phyloP scores from a whole-genome alignment of 1,284 basidiomycete species.

The Cryptococcus depauperatus region DNA sequence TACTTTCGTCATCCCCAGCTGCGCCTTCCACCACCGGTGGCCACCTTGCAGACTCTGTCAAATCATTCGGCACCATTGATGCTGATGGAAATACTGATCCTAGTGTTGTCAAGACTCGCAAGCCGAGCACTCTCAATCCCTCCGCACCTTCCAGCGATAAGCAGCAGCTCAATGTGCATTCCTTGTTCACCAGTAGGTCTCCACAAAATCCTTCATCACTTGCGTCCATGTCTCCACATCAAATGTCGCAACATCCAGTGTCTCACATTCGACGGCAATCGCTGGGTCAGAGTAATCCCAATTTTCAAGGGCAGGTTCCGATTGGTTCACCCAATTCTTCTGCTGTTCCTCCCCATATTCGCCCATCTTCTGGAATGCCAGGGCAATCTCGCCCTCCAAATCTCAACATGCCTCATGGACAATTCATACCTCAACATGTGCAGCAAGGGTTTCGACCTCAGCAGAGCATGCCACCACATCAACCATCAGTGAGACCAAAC shows the following conservation, averaged over 20 bases:
- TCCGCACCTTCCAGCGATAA: conserved; percentile 21
- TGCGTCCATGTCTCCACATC: conserved; percentile 17
- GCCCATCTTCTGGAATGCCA: conserved; percentile 21
- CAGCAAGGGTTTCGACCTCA: conserved; percentile 29
- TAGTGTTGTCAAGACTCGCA: conserved; percentile 36
- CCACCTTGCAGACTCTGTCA: conserved; percentile 51
- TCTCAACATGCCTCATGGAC: conserved; percentile 14
- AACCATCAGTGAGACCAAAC: conserved; percentile 14
- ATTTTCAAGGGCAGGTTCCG: conserved; percentile 21
- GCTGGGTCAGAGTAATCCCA: conserved; percentile 18
- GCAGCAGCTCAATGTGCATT: conserved; percentile 29
- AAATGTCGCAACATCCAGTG: conserved; percentile 13
- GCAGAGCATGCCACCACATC: conserved; percentile 11
- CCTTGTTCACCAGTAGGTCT: conserved; percentile 32
- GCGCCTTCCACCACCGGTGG: conserved; percentile 43
- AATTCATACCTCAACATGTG: conserved; percentile 20
- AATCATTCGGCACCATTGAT: conserved; percentile 64
- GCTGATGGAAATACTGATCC: conserved; percentile 41
- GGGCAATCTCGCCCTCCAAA: conserved; percentile 29
- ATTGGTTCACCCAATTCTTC: conserved; percentile 11
- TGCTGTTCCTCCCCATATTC: conserved; percentile 20
- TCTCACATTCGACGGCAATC: conserved; percentile 27
- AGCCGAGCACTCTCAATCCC: conserved; percentile 43
- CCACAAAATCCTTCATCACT: conserved; percentile 11
- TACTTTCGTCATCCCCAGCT: conserved; percentile 45